Evolutionary conservation across 345 rosid species (phyloP), one percentile per base, ranked within the genome.

Genomic region (Cardiospermum halicacabum): DNA sequence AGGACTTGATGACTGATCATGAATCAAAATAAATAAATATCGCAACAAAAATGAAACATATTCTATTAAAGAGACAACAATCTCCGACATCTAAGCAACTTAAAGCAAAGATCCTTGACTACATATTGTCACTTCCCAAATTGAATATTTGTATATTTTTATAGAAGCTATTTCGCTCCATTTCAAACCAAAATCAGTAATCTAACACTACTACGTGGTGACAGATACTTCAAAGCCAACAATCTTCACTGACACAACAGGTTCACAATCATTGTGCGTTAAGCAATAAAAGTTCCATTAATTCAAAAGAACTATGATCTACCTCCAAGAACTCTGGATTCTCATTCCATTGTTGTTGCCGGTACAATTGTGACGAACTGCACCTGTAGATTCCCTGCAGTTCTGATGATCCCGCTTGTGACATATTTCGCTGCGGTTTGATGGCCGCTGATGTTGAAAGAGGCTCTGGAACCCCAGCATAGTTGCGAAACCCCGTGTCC

Each of bases 301-400:
- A 48, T 48, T 24, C 22, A 32, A 5, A 24, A 4, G 5, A 53
- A 13, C 31, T 16, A 53, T 24, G 37, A 25, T 50, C 42, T 26
- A 64, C 68, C 68, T 53, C 50, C 50, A 47, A 39, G 55, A 51
- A 36, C n/a, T 58, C 68, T 37, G 24, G 47, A 18, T 61, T 49
- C 32, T 58, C 62, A 24, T 5, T 7, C 49, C 47, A 40, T 28
- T 53, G 26, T 61, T 61, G 40, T n/a, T 34, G 32, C 28, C 18
- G 51, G 51, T 43, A 61, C 31, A 45, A 27, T 30, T 61, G 53
- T 0, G 19, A 60, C 18, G 53, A 16, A 51, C 32, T 36, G 67
- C 49, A 36, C 37, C 53, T 50, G 37, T 25, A 21, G 31, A 25
- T 36, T 53, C n/a, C 49, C 3, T 36, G 59, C 12, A 37, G 34